A percentile compares a stretch with the other conserved stretches of the same genome.
phyloP scores from a whole-genome alignment of 768 basidiomycete species.

The Macrolepiota dolichaula region DNA sequence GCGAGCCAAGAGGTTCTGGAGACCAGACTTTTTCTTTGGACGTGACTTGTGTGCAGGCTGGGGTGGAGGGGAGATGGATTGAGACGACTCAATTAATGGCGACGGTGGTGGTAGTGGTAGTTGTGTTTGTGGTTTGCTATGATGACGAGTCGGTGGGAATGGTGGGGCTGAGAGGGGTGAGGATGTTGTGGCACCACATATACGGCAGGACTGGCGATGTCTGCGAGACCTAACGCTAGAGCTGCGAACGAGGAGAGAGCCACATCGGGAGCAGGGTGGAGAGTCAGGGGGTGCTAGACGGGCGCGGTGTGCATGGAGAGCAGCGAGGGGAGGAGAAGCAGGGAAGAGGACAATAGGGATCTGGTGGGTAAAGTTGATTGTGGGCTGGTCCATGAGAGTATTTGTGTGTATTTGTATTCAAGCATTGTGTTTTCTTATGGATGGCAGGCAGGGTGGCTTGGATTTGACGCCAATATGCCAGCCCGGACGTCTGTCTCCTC shows the following conservation, averaged over 20 bases:
- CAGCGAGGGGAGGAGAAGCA: slow-evolving; percentile 56
- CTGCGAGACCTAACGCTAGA: slow-evolving; percentile 20
- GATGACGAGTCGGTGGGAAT: slow-evolving; percentile 5
- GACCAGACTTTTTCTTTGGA: slow-evolving; percentile 50
- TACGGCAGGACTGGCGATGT: slow-evolving; percentile 15
- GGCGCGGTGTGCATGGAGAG: slow-evolving; percentile 51
- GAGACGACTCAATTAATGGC: background rate
- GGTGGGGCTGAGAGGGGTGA: background rate
- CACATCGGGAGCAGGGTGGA: slow-evolving; percentile 53
- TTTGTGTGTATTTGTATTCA: slow-evolving; percentile 12
- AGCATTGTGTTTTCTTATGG: slow-evolving; percentile 16
- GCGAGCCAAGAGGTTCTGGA: slow-evolving; percentile 63
- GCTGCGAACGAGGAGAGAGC: slow-evolving; percentile 38
- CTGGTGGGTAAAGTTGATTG: slow-evolving; percentile 42
- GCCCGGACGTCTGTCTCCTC: slow-evolving; percentile 39
- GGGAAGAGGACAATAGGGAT: slow-evolving; percentile 47
- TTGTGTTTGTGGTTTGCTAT: slow-evolving; percentile 3
- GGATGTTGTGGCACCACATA: background rate
- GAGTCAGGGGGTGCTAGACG: slow-evolving; percentile 24
- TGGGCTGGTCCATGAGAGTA: slow-evolving; percentile 24
- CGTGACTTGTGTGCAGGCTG: slow-evolving; percentile 26
- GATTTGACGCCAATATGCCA: slow-evolving; percentile 26
- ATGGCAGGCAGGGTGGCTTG: slow-evolving; percentile 17
- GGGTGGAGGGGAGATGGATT: slow-evolving; percentile 4
- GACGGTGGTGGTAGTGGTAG: background rate